Percentiles rank a stretch among this genome's conserved stretches.
Evolutionary conservation across 768 basidiomycete genomes (phyloP).

Genomic region (Pleurotus platypus): DNA sequence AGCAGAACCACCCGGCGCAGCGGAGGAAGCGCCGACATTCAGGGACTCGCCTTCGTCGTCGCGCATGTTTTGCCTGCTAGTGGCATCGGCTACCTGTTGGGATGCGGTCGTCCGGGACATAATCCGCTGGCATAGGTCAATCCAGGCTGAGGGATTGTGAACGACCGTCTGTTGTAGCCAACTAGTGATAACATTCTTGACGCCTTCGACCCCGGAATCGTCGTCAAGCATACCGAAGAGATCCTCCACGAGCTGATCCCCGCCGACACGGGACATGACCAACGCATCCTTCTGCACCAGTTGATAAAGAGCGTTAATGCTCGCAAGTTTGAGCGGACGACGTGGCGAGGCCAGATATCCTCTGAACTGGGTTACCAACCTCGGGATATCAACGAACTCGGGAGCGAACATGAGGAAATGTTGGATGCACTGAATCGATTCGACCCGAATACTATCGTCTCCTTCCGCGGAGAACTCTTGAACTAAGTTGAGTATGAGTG

Average conservation of each 20-base stretch:
- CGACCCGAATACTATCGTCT: constrained; percentile 85
- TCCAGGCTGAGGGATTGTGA: constrained; percentile 95
- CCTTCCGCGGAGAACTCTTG: constrained; percentile 81
- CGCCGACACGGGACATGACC: constrained; percentile 88
- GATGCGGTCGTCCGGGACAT: constrained; percentile 92
- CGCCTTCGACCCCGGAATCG: constrained; percentile 90
- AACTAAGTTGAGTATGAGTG: constrained; percentile 80
- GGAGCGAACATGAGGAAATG: constrained; percentile 97
- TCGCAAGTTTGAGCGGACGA: constrained; percentile 85
- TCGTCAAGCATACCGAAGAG: constrained; percentile 95
- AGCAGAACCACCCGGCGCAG: constrained; percentile 31
- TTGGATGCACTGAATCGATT: constrained; percentile 94
- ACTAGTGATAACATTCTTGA: constrained; percentile 86
- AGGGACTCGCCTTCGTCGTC: constrained; percentile 97
- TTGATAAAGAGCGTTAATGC: constrained; percentile 95
- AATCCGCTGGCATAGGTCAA: constrained; percentile 94
- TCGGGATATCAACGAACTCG: constrained; percentile 76
- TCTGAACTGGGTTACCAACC: constrained; percentile 75
- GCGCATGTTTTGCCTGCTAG: constrained; percentile 42
- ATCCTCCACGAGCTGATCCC: constrained; percentile 91
- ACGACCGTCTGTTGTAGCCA: constrained; percentile 96
- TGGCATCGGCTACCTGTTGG: constrained; percentile 67
- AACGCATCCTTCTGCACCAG: constrained; percentile 94
- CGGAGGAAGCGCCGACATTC: constrained; percentile 52
- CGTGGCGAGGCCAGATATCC: constrained; percentile 76